These are phyloP conservation scores for Neofusicoccum cordaticola DNA, from an alignment of 2,329 filamentous ascomycete species.

Conservation along the genomic window DNA sequence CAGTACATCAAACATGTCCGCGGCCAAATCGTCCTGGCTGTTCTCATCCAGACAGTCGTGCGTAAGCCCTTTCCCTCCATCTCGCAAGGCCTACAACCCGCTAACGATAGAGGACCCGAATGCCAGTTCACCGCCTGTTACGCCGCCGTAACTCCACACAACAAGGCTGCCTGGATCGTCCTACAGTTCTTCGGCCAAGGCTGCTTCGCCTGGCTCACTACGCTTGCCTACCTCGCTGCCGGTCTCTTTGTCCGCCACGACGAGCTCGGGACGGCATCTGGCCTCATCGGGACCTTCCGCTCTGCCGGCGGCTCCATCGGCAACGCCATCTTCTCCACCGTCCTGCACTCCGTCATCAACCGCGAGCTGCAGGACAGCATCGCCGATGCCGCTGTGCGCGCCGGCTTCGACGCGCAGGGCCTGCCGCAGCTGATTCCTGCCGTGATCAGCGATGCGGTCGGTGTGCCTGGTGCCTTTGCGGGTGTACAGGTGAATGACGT, in stretches of 20 bases:
- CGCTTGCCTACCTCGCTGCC: background rate
- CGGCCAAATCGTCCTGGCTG: conserved; percentile 22
- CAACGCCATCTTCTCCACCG: conserved; percentile 24
- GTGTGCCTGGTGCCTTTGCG: conserved; percentile 22
- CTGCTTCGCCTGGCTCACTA: conserved; percentile 1
- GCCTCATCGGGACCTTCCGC: conserved; percentile 24
- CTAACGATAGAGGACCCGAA: too few species aligned
- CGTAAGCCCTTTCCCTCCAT: too few species aligned
- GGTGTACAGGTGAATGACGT: conserved; percentile 20
- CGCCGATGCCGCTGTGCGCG: conserved; percentile 25
- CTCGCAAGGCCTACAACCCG: too few species aligned
- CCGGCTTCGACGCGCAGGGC: conserved; percentile 18
- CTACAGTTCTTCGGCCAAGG: conserved; percentile 23
- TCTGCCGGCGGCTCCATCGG: conserved; percentile 23
- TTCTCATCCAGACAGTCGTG: conserved; percentile 23
- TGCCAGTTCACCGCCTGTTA: conserved; percentile 21
- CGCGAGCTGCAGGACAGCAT: conserved; percentile 28
- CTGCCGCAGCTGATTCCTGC: conserved; percentile 26
- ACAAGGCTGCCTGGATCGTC: conserved; percentile 20
- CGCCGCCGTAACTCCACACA: conserved; percentile 24
- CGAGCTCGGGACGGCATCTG: conserved; percentile 23
- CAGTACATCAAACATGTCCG: conserved; percentile 24
- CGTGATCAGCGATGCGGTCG: conserved; percentile 30
- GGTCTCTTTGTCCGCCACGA: conserved; percentile 21
- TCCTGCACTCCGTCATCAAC: conserved; percentile 24